phyloP scores from a whole-genome alignment of 345 rosid genomes.

The Populus simonii region DNA sequence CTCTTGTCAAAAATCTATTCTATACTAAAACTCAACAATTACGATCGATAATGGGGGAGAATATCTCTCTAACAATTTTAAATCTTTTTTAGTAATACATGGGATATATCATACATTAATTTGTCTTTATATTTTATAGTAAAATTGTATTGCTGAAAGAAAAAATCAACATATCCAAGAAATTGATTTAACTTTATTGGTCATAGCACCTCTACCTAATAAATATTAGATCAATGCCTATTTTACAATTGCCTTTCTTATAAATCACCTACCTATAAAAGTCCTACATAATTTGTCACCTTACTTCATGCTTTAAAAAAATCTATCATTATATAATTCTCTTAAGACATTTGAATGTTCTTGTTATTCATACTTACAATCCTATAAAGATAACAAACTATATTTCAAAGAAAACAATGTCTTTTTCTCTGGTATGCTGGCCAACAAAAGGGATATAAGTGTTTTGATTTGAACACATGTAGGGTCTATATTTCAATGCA shows the following conservation, averaged over 20 bases:
- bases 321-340: too few relatives aligned
- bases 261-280: background rate
- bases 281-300: background rate
- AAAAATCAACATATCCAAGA: background rate
- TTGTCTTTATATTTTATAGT: background rate
- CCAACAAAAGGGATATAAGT: background rate
- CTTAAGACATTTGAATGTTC: too few relatives aligned
- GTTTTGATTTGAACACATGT: background rate
- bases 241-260: background rate
- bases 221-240: background rate
- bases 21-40: too few relatives aligned
- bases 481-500: too few relatives aligned
- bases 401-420: background rate
- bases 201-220: background rate
- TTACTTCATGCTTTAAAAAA: background rate
- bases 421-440: background rate
- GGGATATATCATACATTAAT: background rate
- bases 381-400: background rate
- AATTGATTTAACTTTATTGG: background rate
- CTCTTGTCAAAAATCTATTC: too few relatives aligned
- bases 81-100: background rate
- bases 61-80: background rate
- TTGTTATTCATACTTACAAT: background rate
- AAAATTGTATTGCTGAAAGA: background rate
- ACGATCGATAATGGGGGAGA: too few relatives aligned